Conservation (phyloP, 129 eudicot genomes). For the Logfia minima region DNA sequence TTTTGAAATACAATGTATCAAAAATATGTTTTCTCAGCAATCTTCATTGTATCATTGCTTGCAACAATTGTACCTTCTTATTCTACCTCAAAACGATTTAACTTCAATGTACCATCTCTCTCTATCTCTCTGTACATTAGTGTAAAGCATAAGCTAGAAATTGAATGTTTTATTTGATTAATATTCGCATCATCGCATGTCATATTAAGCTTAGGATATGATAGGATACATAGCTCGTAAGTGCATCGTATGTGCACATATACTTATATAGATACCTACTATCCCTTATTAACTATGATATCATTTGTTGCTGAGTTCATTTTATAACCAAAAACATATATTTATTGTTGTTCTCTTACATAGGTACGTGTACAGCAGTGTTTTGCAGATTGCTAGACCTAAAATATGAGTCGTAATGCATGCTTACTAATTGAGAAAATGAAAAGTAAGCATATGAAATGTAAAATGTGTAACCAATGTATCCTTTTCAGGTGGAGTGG, state of each 20-base stretch:
- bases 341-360: too few relatives aligned
- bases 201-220: too few relatives aligned
- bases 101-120: slow-evolving; percentile 51
- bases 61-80: slow-evolving; percentile 24
- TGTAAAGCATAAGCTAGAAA: neutral
- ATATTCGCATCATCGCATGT: too few relatives aligned
- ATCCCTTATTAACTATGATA: too few relatives aligned
- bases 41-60: slow-evolving; percentile 9
- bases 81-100: slow-evolving; percentile 41
- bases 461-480: neutral
- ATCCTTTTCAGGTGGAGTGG: slow-evolving; percentile 64
- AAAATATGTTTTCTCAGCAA: neutral
- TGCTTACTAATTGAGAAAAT: too few relatives aligned
- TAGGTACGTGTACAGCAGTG: too few relatives aligned
- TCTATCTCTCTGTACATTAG: neutral
- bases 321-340: too few relatives aligned
- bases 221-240: neutral
- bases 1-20: slow-evolving; percentile 9
- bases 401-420: too few relatives aligned
- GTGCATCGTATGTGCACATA: too few relatives aligned
- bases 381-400: too few relatives aligned
- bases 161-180: neutral
- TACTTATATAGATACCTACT: too few relatives aligned
- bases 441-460: neutral
- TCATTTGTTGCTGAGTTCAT: too few relatives aligned